phyloP scores from a whole-genome alignment of 1,284 basidiomycete species.

The Ustilago xerochloae region DNA sequence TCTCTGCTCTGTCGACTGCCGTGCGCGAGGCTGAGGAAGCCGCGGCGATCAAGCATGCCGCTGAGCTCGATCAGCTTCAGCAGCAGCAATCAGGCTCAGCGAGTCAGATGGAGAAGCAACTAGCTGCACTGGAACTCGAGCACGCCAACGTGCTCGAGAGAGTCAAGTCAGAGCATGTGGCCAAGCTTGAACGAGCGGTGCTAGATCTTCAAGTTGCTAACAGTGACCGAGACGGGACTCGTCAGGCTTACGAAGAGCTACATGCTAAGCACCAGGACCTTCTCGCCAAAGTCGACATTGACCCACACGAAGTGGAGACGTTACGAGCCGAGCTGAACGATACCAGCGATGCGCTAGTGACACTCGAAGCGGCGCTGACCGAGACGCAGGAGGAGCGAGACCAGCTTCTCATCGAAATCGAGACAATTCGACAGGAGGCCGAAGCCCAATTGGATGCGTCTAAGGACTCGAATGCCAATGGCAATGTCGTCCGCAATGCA shows the following conservation, averaged over 20 bases:
- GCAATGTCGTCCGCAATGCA: slow-evolving; percentile 7
- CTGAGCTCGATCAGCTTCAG: slow-evolving; percentile 19
- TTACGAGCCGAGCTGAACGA: slow-evolving; percentile 72
- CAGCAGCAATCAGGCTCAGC: slow-evolving; percentile 23
- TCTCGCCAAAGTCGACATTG: slow-evolving; percentile 42
- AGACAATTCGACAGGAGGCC: slow-evolving; percentile 48
- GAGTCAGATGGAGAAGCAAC: slow-evolving; percentile 3
- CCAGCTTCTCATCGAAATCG: slow-evolving; percentile 59
- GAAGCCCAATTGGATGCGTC: slow-evolving; percentile 28
- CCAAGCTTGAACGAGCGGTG: slow-evolving; percentile 35
- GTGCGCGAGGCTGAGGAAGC: slow-evolving; percentile 21
- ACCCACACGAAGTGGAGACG: slow-evolving; percentile 74
- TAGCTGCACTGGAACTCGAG: slow-evolving; percentile 11
- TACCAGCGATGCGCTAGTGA: slow-evolving; percentile 66
- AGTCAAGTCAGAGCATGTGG: slow-evolving; percentile 24
- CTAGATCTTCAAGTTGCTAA: slow-evolving; percentile 38
- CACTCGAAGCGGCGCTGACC: slow-evolving; percentile 67
- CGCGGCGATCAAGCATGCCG: slow-evolving; percentile 12
- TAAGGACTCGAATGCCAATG: slow-evolving; percentile 8
- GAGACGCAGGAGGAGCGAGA: slow-evolving; percentile 68
- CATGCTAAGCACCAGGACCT: slow-evolving; percentile 40
- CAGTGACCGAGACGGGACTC: slow-evolving; percentile 35
- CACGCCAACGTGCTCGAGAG: slow-evolving; percentile 17
- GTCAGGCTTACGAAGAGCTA: slow-evolving; percentile 49
- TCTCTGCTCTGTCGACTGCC: slow-evolving; percentile 27